A percentile compares a stretch with the other conserved stretches of the same genome.
These are phyloP conservation scores for Pugionium cornutum DNA, from an alignment of 345 rosid species.

Conservation along the genomic window DNA sequence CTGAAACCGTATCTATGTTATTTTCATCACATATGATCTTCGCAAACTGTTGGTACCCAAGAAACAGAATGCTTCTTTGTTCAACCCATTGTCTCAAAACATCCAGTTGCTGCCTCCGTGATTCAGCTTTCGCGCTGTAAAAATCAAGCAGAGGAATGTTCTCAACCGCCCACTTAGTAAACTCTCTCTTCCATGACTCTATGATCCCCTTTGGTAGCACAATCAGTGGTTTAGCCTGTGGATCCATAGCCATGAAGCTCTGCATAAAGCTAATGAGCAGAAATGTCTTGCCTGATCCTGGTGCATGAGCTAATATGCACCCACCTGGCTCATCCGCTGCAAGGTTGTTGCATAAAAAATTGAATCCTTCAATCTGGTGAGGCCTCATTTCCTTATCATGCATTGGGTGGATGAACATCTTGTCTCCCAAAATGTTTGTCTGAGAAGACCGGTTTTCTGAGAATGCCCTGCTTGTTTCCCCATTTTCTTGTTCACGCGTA, in stretches of 20 bases:
- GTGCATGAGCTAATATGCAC: slow-evolving; percentile 94
- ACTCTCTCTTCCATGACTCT: slow-evolving; percentile 87
- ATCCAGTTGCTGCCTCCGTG: slow-evolving; percentile 63
- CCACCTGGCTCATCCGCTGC: slow-evolving; percentile 79
- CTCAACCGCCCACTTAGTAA: slow-evolving; percentile 77
- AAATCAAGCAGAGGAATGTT: slow-evolving; percentile 67
- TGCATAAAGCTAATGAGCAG: slow-evolving; percentile 88
- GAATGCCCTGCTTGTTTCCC: slow-evolving; percentile 45
- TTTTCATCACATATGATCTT: slow-evolving; percentile 61
- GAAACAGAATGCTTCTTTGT: slow-evolving; percentile 70
- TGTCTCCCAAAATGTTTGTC: slow-evolving; percentile 51
- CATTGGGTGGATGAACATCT: slow-evolving; percentile 79
- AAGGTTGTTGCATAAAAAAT: slow-evolving; percentile 70
- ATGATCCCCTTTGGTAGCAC: slow-evolving; percentile 87
- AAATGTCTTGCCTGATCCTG: slow-evolving; percentile 96
- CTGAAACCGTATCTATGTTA: slow-evolving; percentile 31
- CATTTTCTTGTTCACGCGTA: slow-evolving; percentile 44
- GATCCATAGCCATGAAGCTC: slow-evolving; percentile 81
- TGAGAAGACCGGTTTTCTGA: slow-evolving; percentile 40
- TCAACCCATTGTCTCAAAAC: slow-evolving; percentile 71
- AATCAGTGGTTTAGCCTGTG: slow-evolving; percentile 74
- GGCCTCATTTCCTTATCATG: slow-evolving; percentile 82
- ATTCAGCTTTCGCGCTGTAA: slow-evolving; percentile 72
- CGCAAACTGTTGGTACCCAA: slow-evolving; percentile 88
- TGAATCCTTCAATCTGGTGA: slow-evolving; percentile 87